A percentile compares a stretch with the other conserved stretches of the same genome.
These are phyloP conservation scores for Cinnamomum micranthum DNA, from an alignment of 164 flowering plant genomes.

Conservation along the genomic window DNA sequence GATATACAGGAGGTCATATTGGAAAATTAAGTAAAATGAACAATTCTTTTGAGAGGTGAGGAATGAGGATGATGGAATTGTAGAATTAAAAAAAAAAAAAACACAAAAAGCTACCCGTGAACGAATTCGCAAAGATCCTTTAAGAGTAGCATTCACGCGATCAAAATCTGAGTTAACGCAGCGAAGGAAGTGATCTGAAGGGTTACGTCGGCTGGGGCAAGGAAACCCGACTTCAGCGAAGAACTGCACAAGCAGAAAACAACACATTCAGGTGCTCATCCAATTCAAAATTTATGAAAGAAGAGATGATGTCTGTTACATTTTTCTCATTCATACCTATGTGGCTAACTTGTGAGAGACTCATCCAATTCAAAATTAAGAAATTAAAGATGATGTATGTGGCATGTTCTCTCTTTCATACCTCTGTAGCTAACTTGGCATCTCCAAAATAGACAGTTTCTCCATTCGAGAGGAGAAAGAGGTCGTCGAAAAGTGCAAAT, in stretches of 20 bases:
- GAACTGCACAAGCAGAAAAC: slow-evolving; percentile 38
- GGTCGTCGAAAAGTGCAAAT: slow-evolving; percentile 68
- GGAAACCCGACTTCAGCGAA: slow-evolving; percentile 79
- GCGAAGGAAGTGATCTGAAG: slow-evolving; percentile 89
- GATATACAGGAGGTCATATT: background rate
- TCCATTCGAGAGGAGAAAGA: slow-evolving; percentile 65
- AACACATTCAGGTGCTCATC: background rate
- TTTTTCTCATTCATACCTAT: slow-evolving; percentile 31
- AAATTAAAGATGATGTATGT: slow-evolving; percentile 18
- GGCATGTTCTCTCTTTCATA: slow-evolving; percentile 13
- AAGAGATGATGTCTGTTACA: too few species aligned
- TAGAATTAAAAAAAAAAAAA: background rate
- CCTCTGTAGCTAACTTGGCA: slow-evolving; percentile 58
- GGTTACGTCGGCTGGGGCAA: slow-evolving; percentile 74
- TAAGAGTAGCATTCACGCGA: slow-evolving; percentile 53
- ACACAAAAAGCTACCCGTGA: slow-evolving; percentile 11
- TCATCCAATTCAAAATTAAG: background rate
- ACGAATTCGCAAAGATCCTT: slow-evolving; percentile 45
- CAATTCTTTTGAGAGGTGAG: background rate
- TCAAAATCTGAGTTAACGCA: slow-evolving; percentile 84
- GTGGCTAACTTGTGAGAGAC: slow-evolving; percentile 29
- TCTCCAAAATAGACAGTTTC: slow-evolving; percentile 73
- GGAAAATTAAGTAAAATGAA: background rate
- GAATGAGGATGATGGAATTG: slow-evolving; percentile 3
- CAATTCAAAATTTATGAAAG: background rate